Base-by-base conservation (phyloP, 306 rosid genomes). In the Prunus armeniaca region DNA sequence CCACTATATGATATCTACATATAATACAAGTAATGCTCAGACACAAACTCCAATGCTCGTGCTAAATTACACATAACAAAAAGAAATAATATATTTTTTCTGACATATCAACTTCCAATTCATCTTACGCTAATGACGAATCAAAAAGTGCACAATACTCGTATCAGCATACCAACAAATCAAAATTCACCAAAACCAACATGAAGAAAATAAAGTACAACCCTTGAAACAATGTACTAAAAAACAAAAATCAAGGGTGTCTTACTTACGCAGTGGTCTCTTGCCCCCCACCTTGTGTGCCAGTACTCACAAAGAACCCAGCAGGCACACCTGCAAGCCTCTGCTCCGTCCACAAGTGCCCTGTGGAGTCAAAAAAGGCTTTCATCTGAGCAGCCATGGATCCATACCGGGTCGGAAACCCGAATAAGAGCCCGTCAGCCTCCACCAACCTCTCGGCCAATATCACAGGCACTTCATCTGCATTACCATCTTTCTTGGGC, bases 251-350 rank as follows among this genome's bases (percentile, higher is more conserved):
- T 11, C 28, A 61, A 73, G 57, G 49, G 43, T 13, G 18, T 24
- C 51, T 34, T 52, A 79, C 91, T 88, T 86, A 90, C 96, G 88
- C 91, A 5, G 93, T 90, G 38, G 93, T 89, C 81, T 92, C 97
- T 82, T 92, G 97, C 7, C 97, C 97, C 18, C 97, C 97, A 13
- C 97, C 97, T 67, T 90, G 97, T 2, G 96, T 87, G 70, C 96
- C 97, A 13, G 96, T 87, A 38, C 96, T 87, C 12, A 88, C 92
- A 75, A 92, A 92, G 79, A 92, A 86, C 6, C 96, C 93, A 25
- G 91, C 96, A 46, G 97, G 97, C 27, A 81, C 52, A 8, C 96
- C 97, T 14, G 89, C 93, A 24, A 92, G 85, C 64, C 67, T 90
- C 92, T 90, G 97, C 25, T 87, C 85, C 76, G 15, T 49, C 96